A percentile compares a stretch with the other conserved stretches of the same genome.
These are phyloP conservation scores for Boletus holoroseus DNA, from an alignment of 1,284 basidiomycete species.

Conservation along the genomic window DNA sequence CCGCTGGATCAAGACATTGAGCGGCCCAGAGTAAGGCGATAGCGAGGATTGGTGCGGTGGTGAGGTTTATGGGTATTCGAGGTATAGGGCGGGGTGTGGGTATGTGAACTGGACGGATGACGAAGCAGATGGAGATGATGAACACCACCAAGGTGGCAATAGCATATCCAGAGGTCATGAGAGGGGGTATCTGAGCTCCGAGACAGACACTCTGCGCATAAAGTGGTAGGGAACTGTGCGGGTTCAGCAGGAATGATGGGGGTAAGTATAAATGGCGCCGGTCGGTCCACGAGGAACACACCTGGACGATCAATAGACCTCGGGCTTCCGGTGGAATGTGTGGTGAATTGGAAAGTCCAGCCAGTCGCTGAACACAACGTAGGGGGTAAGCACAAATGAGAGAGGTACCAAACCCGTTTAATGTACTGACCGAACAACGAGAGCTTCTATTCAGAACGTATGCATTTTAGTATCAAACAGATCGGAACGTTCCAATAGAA, in stretches of 20 bases:
- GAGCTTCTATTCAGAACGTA: background rate
- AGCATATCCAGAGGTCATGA: constrained; percentile 45
- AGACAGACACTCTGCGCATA: background rate
- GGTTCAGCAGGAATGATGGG: background rate
- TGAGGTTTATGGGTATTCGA: constrained; percentile 57
- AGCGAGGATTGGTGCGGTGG: constrained; percentile 73
- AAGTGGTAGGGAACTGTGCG: background rate
- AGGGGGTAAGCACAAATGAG: background rate
- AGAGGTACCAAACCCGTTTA: too few relatives aligned
- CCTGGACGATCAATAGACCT: background rate
- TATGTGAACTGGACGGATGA: constrained; percentile 60
- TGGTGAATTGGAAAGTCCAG: background rate
- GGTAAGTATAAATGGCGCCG: background rate
- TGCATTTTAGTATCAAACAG: background rate
- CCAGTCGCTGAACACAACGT: background rate
- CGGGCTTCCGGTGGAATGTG: background rate
- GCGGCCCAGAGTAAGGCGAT: constrained; percentile 76
- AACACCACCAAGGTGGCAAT: constrained; percentile 70
- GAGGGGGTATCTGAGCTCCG: background rate
- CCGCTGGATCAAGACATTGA: constrained; percentile 58
- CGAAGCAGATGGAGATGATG: constrained; percentile 66
- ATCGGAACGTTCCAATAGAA: background rate
- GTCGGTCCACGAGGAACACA: background rate
- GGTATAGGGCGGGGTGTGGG: constrained; percentile 38
- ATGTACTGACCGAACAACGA: too few relatives aligned